Conservation (phyloP, 495 filamentous ascomycete genomes). For the Penicillium waksmanii region DNA sequence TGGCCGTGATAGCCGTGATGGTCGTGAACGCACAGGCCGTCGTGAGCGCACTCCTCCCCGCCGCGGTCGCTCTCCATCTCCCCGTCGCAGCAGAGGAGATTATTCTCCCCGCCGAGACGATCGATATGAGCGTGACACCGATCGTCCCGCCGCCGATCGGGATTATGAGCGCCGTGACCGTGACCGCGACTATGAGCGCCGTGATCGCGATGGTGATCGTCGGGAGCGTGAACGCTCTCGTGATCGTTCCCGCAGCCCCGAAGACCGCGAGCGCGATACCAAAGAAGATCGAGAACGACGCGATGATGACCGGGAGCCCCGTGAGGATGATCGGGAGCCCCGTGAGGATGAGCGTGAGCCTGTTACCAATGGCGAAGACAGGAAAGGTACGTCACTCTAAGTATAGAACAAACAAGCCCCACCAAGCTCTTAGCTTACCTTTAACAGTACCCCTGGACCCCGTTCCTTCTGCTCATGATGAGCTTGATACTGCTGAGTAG, state of each 20-base stretch:
- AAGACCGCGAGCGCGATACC: conserved; percentile 68
- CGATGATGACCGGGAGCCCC: conserved; percentile 66
- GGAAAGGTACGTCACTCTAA: conserved; percentile 73
- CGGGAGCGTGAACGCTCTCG: conserved; percentile 67
- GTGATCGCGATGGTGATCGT: conserved; percentile 66
- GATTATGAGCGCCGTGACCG: conserved; percentile 83
- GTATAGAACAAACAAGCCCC: background rate
- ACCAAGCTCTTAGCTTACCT: conserved; percentile 18
- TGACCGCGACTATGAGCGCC: conserved; percentile 64
- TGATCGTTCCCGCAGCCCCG: conserved; percentile 62
- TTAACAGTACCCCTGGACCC: conserved; percentile 64
- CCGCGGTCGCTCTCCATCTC: conserved; percentile 71
- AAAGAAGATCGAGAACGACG: conserved; percentile 65
- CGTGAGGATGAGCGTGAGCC: conserved; percentile 57
- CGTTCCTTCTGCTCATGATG: conserved; percentile 85
- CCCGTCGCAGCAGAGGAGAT: conserved; percentile 75
- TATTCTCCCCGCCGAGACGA: conserved; percentile 93
- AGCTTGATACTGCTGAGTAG: conserved; percentile 96
- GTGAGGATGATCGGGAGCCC: conserved; percentile 60
- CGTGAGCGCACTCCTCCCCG: conserved; percentile 82
- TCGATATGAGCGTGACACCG: conserved; percentile 75
- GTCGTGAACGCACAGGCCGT: conserved; percentile 40
- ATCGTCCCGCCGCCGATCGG: conserved; percentile 57
- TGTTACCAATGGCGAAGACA: conserved; percentile 64
- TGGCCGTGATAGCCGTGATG: conserved; percentile 66